These are phyloP conservation scores for Scenedesmus sp. DNA, from an alignment of 163 green algal genomes.

Conservation along the genomic window DNA sequence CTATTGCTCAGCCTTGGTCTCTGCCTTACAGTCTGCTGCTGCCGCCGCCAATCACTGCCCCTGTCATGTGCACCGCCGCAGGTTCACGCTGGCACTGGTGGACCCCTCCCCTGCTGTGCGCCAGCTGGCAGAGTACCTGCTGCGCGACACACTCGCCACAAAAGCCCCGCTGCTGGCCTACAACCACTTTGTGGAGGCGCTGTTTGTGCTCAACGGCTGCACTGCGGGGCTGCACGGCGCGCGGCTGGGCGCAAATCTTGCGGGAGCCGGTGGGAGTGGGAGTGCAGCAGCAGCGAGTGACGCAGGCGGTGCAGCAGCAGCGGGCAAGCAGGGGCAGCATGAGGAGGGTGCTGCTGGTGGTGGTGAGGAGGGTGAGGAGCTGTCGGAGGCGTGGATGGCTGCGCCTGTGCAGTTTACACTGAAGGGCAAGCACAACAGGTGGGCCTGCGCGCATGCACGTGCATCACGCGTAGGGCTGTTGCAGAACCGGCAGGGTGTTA, in stretches of 20 bases:
- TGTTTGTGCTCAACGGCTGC: conserved; percentile 93
- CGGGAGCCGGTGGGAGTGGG: background rate
- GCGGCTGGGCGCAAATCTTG: conserved; percentile 45
- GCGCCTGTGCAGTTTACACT: conserved; percentile 52
- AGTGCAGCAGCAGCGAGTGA: background rate
- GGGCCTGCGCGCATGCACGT: background rate
- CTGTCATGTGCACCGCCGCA: background rate
- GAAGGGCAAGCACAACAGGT: conserved; percentile 44
- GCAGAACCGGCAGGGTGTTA: background rate
- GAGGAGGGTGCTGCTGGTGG: background rate
- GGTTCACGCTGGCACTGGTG: conserved; percentile 81
- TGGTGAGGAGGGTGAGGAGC: background rate
- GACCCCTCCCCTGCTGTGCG: conserved; percentile 76
- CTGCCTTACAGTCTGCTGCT: background rate
- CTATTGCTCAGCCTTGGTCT: background rate
- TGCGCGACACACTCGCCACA: conserved; percentile 73
- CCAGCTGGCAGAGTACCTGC: conserved; percentile 76
- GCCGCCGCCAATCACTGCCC: background rate
- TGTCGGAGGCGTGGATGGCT: conserved; percentile 19
- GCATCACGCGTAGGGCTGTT: background rate
- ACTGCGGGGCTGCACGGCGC: conserved; percentile 57
- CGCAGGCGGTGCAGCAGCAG: background rate
- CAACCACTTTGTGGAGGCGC: conserved; percentile 93
- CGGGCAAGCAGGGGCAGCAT: background rate
- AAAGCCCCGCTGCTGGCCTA: conserved; percentile 90